phyloP scores from a whole-genome alignment of 2,329 filamentous ascomycete genomes.

The Colletotrichum limetticola region DNA sequence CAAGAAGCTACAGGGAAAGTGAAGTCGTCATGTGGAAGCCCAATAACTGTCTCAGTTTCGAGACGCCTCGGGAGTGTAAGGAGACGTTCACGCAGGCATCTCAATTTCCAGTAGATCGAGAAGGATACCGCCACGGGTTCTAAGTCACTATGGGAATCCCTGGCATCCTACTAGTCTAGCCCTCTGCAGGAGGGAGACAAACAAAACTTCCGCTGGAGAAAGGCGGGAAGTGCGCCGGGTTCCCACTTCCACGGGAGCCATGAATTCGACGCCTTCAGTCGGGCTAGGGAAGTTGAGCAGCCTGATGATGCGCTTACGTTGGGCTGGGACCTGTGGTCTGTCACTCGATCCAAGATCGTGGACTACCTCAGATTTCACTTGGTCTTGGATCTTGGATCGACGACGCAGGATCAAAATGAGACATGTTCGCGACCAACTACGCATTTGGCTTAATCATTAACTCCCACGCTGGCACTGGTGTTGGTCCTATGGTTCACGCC shows the following conservation, averaged over 20 bases:
- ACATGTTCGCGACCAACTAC: background rate
- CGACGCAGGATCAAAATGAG: background rate
- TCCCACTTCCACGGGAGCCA: background rate
- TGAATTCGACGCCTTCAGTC: no score
- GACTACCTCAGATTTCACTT: background rate
- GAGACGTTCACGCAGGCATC: background rate
- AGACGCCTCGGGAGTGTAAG: background rate
- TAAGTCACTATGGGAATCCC: background rate
- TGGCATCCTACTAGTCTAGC: background rate
- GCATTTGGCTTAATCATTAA: background rate
- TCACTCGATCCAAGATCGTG: background rate
- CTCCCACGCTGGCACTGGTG: background rate
- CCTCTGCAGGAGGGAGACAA: background rate
- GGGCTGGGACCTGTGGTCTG: background rate
- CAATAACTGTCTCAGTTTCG: background rate
- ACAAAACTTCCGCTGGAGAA: no score
- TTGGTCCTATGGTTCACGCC: background rate
- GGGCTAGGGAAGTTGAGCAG: background rate
- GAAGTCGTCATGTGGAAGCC: background rate
- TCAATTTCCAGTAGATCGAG: background rate
- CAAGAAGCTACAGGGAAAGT: background rate
- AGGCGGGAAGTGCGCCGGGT: background rate
- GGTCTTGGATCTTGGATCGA: background rate
- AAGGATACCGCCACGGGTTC: background rate
- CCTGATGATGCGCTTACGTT: background rate